Conservation (phyloP, 225 moss, liverwort and hornwort species). For the Bryoerythrophyllum caledonicum region DNA sequence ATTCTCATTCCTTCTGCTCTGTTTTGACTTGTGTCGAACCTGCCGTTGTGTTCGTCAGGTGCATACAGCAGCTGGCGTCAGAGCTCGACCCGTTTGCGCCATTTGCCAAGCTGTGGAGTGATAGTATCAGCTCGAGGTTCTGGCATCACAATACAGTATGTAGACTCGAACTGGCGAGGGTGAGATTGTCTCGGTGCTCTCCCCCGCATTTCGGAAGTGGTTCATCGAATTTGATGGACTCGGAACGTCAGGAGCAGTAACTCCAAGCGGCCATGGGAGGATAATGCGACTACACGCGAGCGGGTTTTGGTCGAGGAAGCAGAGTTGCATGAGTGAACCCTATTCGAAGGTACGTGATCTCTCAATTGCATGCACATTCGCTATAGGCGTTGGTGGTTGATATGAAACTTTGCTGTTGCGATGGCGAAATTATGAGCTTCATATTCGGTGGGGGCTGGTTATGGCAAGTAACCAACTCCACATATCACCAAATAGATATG, state of each 20-base stretch:
- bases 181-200: no score
- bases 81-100: no score
- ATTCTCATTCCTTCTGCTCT: neutral
- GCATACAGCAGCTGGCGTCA: neutral
- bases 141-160: no score
- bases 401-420: neutral
- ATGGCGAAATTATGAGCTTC: neutral
- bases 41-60: neutral
- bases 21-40: neutral
- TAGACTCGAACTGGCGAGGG: no score
- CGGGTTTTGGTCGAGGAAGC: neutral
- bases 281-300: neutral
- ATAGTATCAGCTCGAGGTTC: neutral
- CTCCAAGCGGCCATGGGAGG: neutral
- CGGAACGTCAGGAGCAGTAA: no score
- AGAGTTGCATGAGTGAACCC: neutral
- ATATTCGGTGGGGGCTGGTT: no score
- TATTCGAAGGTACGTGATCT: neutral
- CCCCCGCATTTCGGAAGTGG: no score
- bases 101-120: neutral
- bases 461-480: no score
- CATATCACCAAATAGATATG: no score
- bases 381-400: neutral
- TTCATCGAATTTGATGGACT: no score
- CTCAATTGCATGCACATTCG: neutral